Base-by-base conservation (phyloP, 805 yeast species). In the Starmerella potacharoeniae region DNA sequence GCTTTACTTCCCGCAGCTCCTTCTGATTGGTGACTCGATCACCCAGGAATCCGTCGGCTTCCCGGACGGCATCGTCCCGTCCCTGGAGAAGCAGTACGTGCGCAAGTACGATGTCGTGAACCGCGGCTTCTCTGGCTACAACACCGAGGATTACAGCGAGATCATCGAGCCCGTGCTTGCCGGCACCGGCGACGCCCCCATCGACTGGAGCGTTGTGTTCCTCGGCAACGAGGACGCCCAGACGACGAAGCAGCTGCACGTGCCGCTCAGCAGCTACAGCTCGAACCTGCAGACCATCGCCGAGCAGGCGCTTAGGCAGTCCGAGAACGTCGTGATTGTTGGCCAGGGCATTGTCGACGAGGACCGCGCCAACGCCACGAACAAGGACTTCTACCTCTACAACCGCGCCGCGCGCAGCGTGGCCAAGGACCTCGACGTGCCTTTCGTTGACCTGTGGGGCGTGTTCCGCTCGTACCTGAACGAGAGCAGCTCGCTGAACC, bases 111-210 rank as follows among this genome's bases (percentile, higher is more conserved):
- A 86, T 60, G 72, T 89, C 4, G 64, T 88, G 2, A 82, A 79
- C 48, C 73, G 95, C 58, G 97, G 97, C 0, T 86, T 72, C 64
- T 65, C 81, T 1, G 96, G 97, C 0, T 89, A 86, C 70, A 86
- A 77, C 62, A 70, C 88, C 0, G 77, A 79, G 40, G 82, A 83
- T 70, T 30, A 51, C 34, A 8, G 22, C 28, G 52, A 40, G 37
- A 88, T 79, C 0, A 62, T 73, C 8, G 68, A 73, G 48, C 68
- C 73, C 43, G 69, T 83, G 14, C 67, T 87, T 34, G 71, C 74
- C 29, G 64, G 71, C 62, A 4, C 60, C 58, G 4, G 66, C 69
- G 39, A 64, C 68, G 55, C 70, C 80, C 52, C 57, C 30, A 40
- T 68, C 60, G 52, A 39, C 4, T 58, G 74, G n/a, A 72, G 81